Evolutionary conservation across 2,329 filamentous ascomycete species (phyloP), one percentile per base, ranked within the genome.

Genomic region (Apiospora aurea): DNA sequence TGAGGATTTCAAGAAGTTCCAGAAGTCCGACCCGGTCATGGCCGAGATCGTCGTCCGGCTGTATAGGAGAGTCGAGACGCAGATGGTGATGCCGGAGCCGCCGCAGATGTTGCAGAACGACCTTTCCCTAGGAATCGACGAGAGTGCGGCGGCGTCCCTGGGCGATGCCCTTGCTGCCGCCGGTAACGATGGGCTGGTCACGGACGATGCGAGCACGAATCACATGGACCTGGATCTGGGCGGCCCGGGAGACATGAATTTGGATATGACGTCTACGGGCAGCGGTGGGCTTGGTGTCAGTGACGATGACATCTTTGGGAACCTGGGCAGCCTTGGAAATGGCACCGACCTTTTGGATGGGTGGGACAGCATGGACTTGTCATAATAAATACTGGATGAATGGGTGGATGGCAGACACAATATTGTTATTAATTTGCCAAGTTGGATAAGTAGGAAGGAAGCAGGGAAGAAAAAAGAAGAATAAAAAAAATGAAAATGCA

Each of bases 1-100:
- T 0, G 88, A 90, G 73, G 86, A 88, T 61, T 91, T 88, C 71
- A 86, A 86, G 72, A 84, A 83, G 72, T 82, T 90, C 0, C 87
- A 90, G 49, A 87, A 87, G 76, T 83, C 82, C n/a, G 90, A 92
- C 72, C 82, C 85, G 1, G 81, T 83, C 24, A 82, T 88, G 64
- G 90, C 90, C 1, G 91, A 93, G 79, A 87, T 87, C 11, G 82
- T 90, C 18, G 88, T 92, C 13, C 88, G 91, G 10, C 85, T 93
- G 10, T 85, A 92, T 78, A 85, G 91, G 38, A 85, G 87, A 2
- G 90, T 93, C 14, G 91, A 94, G 80, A 86, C 87, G n/a, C 91
- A 92, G 78, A 86, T 93, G 83, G 82, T 83, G 46, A 74, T 81
- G 71, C 76, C 81, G 21, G 75, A 80, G 73, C 75, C 79, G 13